Evolutionary conservation across 305 asterid genomes (phyloP), one percentile per base, ranked within the genome.

Genomic region (Solanum hybrid): DNA sequence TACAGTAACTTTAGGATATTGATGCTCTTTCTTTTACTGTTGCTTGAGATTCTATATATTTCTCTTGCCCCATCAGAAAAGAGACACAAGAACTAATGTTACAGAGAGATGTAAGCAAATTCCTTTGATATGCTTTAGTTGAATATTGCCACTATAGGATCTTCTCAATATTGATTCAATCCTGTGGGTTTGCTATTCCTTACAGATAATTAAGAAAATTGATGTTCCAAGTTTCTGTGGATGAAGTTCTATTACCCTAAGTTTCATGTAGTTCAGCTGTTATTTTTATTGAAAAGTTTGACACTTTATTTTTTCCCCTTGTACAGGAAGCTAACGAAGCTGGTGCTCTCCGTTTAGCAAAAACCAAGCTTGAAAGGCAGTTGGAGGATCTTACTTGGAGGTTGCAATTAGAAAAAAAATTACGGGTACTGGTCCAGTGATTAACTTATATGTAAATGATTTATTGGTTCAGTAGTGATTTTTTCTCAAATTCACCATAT

Each of bases 351-450:
- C 98, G 98, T 90, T 80, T 96, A 73, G 99, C 99, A 35, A 97
- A 96, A 94, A 93, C 92, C 91, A 97, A 97, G 94, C 99, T 97
- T 89, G 99, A 97, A 90, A 97, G 95, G 93, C 99, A 96, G 93
- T 91, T 96, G 94, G 99, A 97, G 92, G 99, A 97, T 94, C 97
- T 96, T 83, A 97, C 99, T 5, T 97, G 98, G 99, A 94, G 99
- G 90, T 92, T 97, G 95, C 95, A 95, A 86, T 94, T 97, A 89
- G 99, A 97, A 95, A 97, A 96, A 91, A 97, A 96, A 92, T 89
- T 95, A 84, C 95, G 99, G 95, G 99, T 97, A 95, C 76, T 42
- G 57, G 78, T 89, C 77, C 77, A 61, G n/a, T 85, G 28, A 33
- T 85, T 74, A 24, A 39, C 89, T 69, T 42, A 88, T 77, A 11